Evolutionary conservation across 1,139 yeast species (phyloP), one percentile per base, ranked within the genome.

Genomic region (Candida sp.): DNA sequence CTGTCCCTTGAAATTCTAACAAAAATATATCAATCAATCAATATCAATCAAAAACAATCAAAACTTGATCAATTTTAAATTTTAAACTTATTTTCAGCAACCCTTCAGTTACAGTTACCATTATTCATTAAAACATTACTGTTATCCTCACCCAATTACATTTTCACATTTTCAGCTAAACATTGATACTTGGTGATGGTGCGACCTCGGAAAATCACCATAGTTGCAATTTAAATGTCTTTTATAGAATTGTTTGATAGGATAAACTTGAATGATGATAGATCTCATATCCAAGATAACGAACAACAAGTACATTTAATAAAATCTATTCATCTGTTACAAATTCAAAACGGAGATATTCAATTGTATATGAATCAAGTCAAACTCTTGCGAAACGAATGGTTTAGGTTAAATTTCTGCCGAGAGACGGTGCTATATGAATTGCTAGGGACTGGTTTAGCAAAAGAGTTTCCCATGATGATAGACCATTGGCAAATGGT

Each of bases 381-480:
- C 12, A 37, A 37, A 15, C 25, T 12, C 9, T 22, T 37, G 12
- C 22, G 39, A 6, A 37, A 37, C 21, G 34, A 37, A 29, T 37
- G 39, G 39, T 37, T 37, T 21, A 27, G 15, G 4, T 7, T 19
- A 21, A 29, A 29, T 19, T 8, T 19, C 9, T 9, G 30, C 12
- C 39, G 33, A 19, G 39, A 37, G 25, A 8, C 33, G 5, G 19
- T 15, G 11, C 9, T 37, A 5, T 37, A 37, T 29, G 23, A 15
- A 19, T 21, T 37, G 39, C 27, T 37, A 21, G 29, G 21, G 4
- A 15, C 22, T 7, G 34, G 34, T 5, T 21, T 37, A 22, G 29
- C 33, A 6, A 7, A 11, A 5, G n/a, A 8, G 9, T 37, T 4
- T 21, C 39, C 39, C 5, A 23, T 15, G 6, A 25, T 37, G 34